A percentile compares a stretch with the other conserved stretches of the same genome.
These are phyloP conservation scores for Geotrichum ghanense DNA, from an alignment of 805 yeast genomes.

Conservation along the genomic window DNA sequence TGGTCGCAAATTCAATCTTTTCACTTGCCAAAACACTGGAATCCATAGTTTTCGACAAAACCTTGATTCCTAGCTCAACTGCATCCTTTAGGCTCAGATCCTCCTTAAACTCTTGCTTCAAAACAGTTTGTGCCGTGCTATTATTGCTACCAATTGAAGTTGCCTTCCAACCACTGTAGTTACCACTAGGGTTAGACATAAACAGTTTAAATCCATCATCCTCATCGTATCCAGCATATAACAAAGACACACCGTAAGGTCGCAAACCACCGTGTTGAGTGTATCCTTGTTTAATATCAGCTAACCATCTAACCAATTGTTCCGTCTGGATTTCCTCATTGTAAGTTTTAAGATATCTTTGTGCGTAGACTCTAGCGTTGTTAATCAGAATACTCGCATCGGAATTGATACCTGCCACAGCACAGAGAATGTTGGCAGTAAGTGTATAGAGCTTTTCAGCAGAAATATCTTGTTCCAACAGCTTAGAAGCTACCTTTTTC, in stretches of 20 bases:
- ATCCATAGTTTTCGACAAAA: slow-evolving; percentile 90
- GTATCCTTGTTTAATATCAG: slow-evolving; percentile 94
- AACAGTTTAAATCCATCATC: slow-evolving; percentile 82
- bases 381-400: slow-evolving; percentile 89
- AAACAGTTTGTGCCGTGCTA: slow-evolving; percentile 87
- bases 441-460: slow-evolving; percentile 80
- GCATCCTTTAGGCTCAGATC: slow-evolving; percentile 60
- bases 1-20: slow-evolving; percentile 85
- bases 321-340: slow-evolving; percentile 94
- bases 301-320: slow-evolving; percentile 71
- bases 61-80: slow-evolving; percentile 77
- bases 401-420: slow-evolving; percentile 97
- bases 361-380: slow-evolving; percentile 77
- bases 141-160: slow-evolving; percentile 95
- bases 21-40: slow-evolving; percentile 74
- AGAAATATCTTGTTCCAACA: slow-evolving; percentile 85
- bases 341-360: slow-evolving; percentile 72
- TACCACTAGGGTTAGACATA: slow-evolving; percentile 95
- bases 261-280: slow-evolving; percentile 98
- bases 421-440: slow-evolving; percentile 55
- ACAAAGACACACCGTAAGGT: slow-evolving; percentile 95
- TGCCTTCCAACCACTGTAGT: slow-evolving; percentile 98
- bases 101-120: slow-evolving; percentile 90
- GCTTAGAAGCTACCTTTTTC: slow-evolving; percentile 83
- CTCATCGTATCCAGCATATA: slow-evolving; percentile 93